A percentile compares a stretch with the other conserved stretches of the same genome.
Conservation (phyloP, 441 rosid species). For the Gossypium schwendimanii region DNA sequence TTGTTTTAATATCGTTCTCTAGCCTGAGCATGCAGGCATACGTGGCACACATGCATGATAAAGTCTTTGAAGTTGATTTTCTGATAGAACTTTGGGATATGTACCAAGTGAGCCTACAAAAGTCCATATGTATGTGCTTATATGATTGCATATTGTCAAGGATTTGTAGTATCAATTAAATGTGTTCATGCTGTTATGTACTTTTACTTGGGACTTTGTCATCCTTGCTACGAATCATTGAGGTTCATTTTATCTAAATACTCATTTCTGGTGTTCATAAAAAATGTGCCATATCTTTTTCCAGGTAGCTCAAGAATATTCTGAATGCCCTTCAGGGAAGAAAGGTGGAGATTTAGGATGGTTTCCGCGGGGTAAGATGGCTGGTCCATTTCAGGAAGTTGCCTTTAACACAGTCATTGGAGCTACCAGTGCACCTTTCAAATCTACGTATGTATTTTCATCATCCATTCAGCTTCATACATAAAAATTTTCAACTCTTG, state of each 20-base stretch:
- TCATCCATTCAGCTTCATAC: neutral
- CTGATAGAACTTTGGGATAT: neutral
- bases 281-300: neutral
- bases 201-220: neutral
- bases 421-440: constrained; percentile 89
- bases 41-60: neutral
- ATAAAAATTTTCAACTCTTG: neutral
- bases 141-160: neutral
- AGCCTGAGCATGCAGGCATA: neutral
- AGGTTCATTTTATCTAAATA: neutral
- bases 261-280: neutral
- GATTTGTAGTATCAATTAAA: neutral
- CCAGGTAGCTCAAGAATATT: constrained; percentile 87
- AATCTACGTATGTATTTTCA: constrained; percentile 62
- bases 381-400: constrained; percentile 91
- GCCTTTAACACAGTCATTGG: constrained; percentile 75
- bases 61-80: neutral
- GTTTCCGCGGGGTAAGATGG: constrained; percentile 98
- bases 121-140: neutral
- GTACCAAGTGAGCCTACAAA: neutral
- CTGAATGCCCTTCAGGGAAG: constrained; percentile 92
- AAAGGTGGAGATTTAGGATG: constrained; percentile 98
- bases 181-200: neutral
- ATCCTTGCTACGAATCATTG: neutral
- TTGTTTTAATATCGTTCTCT: neutral